Base-by-base conservation (phyloP, 2,329 filamentous ascomycete genomes). In the Colletotrichum acutatum region DNA sequence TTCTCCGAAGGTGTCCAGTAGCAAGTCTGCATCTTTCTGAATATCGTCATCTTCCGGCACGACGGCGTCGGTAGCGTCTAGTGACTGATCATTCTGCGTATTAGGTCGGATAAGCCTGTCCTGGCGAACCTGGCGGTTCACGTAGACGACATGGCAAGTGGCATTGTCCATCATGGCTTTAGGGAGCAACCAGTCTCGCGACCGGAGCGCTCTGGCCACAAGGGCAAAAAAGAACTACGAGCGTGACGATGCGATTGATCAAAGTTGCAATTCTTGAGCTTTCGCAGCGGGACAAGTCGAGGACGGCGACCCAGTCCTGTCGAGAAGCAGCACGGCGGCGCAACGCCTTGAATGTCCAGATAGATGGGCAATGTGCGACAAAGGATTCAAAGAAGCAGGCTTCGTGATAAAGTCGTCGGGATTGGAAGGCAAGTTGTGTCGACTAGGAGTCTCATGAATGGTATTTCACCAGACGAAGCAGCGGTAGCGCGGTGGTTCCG, bases 71-170 rank as follows among this genome's bases (percentile, higher is more conserved):
- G 71, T 68, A 56, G 77, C 74, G 52, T 76, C 75, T 53, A 77
- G 75, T 49, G 75, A 74, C 52, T 76, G 71, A 60, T 74, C 70
- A 60, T 64, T 68, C 68, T 74, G 75, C 32, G 76, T 60, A 75
- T 75, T 70, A 64, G 81, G 76, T 56, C 76, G 79, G 53, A 89
- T 80, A 63, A 85, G 78, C 69, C 86, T 83, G 77, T 89, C 85
- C 73, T 85, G 80, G 76, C 82, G 82, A 74, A 89, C 85, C 74
- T 84, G 83, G 78, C 87, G 87, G 82, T 90, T 88, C 77, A 91
- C 88, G 76, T 90, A 91, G 74, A 91, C 88, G 76, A 91, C 85
- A 80, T 90, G 88, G 80, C 88, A 90, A 72, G 84, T 83, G 78
- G 86, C 84, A 79, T 84, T 85, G 80, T 90, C 89, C 89, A 91